Conservation (phyloP, 1,284 basidiomycete genomes). For the Sanghuangporus sanghuang region DNA sequence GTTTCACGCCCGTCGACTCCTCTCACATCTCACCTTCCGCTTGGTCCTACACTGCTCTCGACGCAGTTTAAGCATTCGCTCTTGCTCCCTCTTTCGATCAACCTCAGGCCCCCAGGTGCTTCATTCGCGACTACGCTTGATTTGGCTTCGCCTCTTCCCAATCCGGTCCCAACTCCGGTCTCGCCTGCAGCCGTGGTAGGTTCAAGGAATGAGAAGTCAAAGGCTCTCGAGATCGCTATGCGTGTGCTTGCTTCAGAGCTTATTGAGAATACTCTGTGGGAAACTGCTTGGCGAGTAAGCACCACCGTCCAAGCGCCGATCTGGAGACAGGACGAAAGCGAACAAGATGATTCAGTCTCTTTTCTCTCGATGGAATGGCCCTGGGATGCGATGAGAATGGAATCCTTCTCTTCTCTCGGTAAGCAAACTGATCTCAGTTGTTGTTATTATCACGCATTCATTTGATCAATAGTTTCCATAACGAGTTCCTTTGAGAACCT, state of each 20-base stretch:
- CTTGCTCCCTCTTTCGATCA: slow-evolving; percentile 52
- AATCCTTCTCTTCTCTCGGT: slow-evolving; percentile 3
- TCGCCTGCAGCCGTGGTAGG: slow-evolving; percentile 66
- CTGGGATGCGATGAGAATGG: not conserved
- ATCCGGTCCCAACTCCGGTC: slow-evolving; percentile 69
- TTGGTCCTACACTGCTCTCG: slow-evolving; percentile 57
- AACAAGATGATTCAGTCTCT: not conserved
- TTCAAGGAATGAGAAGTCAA: slow-evolving; percentile 53
- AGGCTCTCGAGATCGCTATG: slow-evolving; percentile 60
- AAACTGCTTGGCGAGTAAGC: slow-evolving; percentile 55
- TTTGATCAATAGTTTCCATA: not conserved
- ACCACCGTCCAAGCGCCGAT: slow-evolving; percentile 22
- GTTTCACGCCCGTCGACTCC: slow-evolving; percentile 54
- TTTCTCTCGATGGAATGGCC: slow-evolving; percentile 1
- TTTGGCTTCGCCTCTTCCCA: slow-evolving; percentile 35
- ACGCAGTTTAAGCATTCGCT: slow-evolving; percentile 59
- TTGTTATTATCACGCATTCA: slow-evolving; percentile 26
- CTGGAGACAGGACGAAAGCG: not conserved
- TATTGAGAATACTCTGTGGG: slow-evolving; percentile 65
- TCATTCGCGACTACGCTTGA: slow-evolving; percentile 38
- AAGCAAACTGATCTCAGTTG: slow-evolving; percentile 22
- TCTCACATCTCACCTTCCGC: slow-evolving; percentile 60
- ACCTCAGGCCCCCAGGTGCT: slow-evolving; percentile 51
- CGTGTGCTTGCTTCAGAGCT: slow-evolving; percentile 55
- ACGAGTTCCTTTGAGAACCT: slow-evolving; percentile 7